Base-by-base conservation (phyloP, 129 eudicot species). In the Apium graveolens region DNA sequence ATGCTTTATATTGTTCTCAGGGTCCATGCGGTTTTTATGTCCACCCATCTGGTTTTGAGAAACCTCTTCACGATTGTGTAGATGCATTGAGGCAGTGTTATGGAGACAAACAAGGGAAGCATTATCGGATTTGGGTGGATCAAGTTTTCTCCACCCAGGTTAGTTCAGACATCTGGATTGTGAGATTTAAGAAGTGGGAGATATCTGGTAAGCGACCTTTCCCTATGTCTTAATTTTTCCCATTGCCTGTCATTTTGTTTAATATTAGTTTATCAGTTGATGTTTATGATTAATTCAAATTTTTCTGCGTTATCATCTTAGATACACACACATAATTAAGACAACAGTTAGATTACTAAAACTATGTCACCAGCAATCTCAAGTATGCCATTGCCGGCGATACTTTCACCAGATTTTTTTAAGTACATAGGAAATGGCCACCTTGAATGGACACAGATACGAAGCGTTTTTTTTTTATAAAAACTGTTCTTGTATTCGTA, bases 121-220 rank as follows among this genome's bases (percentile, higher is more conserved):
- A 81, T 9, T 91, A 80, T 81, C 88, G 88, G 17, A 90, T 91
- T 76, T 95, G 98, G 98, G 94, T 91, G 70, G 98, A 95, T 84
- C 98, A 92, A 79, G 94, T 95, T 65, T 84, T 90, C 43, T 87
- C 93, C 12, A 27, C 75, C 57, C 88, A 86, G 81, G 81, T 90
- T 78, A 93, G 89, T 78, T 82, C 90, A 32, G 81, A 91, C 79
- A 82, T 89, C 12, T 95, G 96, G 98, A 77, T 91, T 11, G 91
- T 95, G 82, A 95, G 84, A 83, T 90, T 87, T 81, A 89, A 90
- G 89, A 95, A 95, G 78, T 95, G 91, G 96, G 98, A 91, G 76
- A 88, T 84, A 84, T 86, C 86, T 9, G 98, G 98, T 93, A 84
- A 86, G 90, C 27, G 57, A 74, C 55, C 37, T 16, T 72, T 74